Conservation (phyloP, 768 basidiomycete genomes). For the Psilocybe cubensis region DNA sequence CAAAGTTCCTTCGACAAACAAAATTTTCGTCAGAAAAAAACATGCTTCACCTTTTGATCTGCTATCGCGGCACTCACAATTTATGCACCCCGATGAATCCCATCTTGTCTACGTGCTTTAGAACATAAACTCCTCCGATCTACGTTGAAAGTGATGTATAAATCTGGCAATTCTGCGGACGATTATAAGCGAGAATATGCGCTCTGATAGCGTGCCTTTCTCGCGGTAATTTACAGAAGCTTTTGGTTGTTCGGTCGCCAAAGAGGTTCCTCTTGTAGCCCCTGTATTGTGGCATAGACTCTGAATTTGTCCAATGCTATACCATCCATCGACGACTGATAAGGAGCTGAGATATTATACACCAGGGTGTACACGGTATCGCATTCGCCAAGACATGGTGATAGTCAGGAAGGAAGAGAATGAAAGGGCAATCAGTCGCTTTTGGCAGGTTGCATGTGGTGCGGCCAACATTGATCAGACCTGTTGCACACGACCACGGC, state of each 20-base stretch:
- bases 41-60: too few relatives aligned
- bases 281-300: neutral
- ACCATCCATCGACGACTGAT: neutral
- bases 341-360: neutral
- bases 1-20: too few relatives aligned
- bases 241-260: neutral
- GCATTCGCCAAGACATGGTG: neutral
- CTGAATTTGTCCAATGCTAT: neutral
- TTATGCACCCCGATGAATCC: too few relatives aligned
- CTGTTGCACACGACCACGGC: conserved; percentile 15
- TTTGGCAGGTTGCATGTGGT: conserved; percentile 14
- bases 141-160: too few relatives aligned
- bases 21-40: too few relatives aligned
- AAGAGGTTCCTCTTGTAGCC: neutral
- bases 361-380: conserved; percentile 1
- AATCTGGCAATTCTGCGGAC: too few relatives aligned
- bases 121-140: too few relatives aligned
- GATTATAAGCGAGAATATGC: too few relatives aligned
- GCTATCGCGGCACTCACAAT: too few relatives aligned
- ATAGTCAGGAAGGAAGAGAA: neutral
- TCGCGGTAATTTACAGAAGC: neutral
- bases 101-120: too few relatives aligned
- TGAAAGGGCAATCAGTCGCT: neutral
- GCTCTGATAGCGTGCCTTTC: too few relatives aligned
- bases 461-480: conserved; percentile 2